Base-by-base conservation (phyloP, 352 stramenopile genomes). In the Phytophthora citrophthora region DNA sequence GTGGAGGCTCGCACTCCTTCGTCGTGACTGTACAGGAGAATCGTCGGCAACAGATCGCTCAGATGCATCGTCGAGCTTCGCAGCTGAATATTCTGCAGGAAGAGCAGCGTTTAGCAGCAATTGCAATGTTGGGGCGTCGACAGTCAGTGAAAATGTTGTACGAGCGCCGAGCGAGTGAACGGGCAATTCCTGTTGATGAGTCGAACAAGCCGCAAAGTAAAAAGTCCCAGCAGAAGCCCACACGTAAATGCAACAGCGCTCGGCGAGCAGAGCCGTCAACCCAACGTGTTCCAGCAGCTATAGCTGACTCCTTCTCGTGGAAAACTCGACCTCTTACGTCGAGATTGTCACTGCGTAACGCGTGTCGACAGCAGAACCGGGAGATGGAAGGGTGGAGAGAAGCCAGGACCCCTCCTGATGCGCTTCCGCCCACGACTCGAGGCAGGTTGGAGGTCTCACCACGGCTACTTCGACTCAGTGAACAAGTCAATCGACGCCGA, bases 1-100 rank as follows among this genome's bases (percentile, higher is more conserved):
- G 79, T 31, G 83, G 83, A 27, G 68, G 76, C 18, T 79, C 79
- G 2, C 83, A 92, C 52, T 83, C 81, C 9, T 87, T 90, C 43
- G 80, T 89, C 1, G 76, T 90, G 26, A 92, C 77, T 43, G 75
- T 86, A 9, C 74, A 88, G 26, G 83, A 92, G 39, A 79, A 80
- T 29, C 63, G 74, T 10, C 68, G 76, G 0, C 58, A 81, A 8
- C 56, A 86, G 11, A 43, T 91, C 16, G 69, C 74, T 5, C 56
- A 83, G 51, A 40, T 83, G 11, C 76, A 88, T 56, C 72, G 74
- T 12, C 68, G 53, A 46, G 54, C 49, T 1, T 82, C 76, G 5
- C 63, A 70, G 16, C 31, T 69, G 1, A 77, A 81, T 29, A 65
- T 81, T 13, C 52, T 54, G n/a, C 58, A 68, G 15, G 64, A 72